Conservation (phyloP, 2,329 filamentous ascomycete genomes). For the Trichophyton benhamiae region DNA sequence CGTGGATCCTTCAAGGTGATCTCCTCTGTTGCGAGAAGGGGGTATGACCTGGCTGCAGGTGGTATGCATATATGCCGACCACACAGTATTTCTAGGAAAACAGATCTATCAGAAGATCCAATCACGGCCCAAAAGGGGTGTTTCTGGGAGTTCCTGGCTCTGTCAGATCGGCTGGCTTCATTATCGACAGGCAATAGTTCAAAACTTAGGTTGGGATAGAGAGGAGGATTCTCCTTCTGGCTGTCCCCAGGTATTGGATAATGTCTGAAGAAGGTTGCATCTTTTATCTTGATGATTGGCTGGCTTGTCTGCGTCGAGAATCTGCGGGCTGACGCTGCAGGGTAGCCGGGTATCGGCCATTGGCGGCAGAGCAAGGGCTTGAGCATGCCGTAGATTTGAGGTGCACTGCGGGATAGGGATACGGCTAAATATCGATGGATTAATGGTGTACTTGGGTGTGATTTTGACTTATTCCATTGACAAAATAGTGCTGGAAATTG, state of each 20-base stretch:
- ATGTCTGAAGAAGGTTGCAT: slow-evolving; percentile 72
- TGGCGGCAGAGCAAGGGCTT: not conserved
- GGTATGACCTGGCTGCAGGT: slow-evolving; percentile 62
- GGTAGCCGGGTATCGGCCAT: not conserved
- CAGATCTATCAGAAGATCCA: slow-evolving; percentile 68
- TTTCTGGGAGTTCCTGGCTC: not conserved
- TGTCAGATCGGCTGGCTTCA: slow-evolving; percentile 1
- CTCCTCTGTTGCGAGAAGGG: slow-evolving; percentile 56
- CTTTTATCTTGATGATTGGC: slow-evolving; percentile 58
- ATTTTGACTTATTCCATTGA: too few species aligned
- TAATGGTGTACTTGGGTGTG: too few species aligned
- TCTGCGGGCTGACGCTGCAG: not conserved
- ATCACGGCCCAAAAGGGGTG: slow-evolving; percentile 70
- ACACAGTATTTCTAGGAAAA: slow-evolving; percentile 64
- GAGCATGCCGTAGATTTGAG: not conserved
- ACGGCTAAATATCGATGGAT: too few species aligned
- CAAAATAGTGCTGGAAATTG: too few species aligned
- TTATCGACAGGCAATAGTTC: slow-evolving; percentile 41
- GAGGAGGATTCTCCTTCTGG: slow-evolving; percentile 49
- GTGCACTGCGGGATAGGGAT: too few species aligned
- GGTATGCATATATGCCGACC: slow-evolving; percentile 67
- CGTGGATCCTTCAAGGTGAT: slow-evolving; percentile 40
- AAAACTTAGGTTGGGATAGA: slow-evolving; percentile 63
- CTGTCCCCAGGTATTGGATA: slow-evolving; percentile 45
- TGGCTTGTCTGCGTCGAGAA: slow-evolving; percentile 14